Conservation (phyloP, 129 eudicot genomes). For the Dittrichia graveolens region DNA sequence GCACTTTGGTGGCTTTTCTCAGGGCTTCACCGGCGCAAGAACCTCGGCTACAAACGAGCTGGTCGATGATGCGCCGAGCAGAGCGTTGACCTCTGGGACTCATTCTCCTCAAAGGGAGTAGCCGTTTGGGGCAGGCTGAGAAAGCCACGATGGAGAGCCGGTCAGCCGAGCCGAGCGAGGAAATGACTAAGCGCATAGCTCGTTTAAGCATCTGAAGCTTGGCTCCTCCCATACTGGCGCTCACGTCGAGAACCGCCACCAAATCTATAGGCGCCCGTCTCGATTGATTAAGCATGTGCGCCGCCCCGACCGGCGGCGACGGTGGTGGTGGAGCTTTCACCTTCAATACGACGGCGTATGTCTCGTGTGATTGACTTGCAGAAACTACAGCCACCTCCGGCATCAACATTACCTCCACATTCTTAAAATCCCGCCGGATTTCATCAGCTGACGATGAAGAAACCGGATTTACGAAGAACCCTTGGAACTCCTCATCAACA, state of each 20-base stretch:
- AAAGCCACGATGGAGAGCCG: constrained; percentile 79
- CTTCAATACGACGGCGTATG: constrained; percentile 65
- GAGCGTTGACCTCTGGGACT: constrained; percentile 65
- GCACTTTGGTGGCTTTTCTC: constrained; percentile 64
- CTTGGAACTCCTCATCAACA: constrained; percentile 66
- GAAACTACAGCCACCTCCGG: constrained; percentile 74
- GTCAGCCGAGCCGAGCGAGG: constrained; percentile 85
- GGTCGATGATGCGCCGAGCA: constrained; percentile 81
- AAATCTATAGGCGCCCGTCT: constrained; percentile 85
- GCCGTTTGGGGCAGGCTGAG: constrained; percentile 56
- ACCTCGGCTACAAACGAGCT: constrained; percentile 59
- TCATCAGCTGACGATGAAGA: constrained; percentile 34
- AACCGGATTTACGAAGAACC: constrained; percentile 61
- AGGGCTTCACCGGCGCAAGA: constrained; percentile 68
- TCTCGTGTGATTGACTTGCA: constrained; percentile 38
- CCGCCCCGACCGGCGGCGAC: not conserved
- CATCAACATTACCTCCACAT: constrained; percentile 56
- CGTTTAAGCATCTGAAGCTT: constrained; percentile 84
- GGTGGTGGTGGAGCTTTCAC: constrained; percentile 83
- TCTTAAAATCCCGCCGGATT: constrained; percentile 20
- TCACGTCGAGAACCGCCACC: constrained; percentile 86
- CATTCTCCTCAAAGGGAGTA: constrained; percentile 73
- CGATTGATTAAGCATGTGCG: constrained; percentile 30
- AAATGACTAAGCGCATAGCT: constrained; percentile 84
- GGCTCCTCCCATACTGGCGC: constrained; percentile 72